Conservation (phyloP, 768 basidiomycete genomes). For the Lactifluus hygrophoroides region DNA sequence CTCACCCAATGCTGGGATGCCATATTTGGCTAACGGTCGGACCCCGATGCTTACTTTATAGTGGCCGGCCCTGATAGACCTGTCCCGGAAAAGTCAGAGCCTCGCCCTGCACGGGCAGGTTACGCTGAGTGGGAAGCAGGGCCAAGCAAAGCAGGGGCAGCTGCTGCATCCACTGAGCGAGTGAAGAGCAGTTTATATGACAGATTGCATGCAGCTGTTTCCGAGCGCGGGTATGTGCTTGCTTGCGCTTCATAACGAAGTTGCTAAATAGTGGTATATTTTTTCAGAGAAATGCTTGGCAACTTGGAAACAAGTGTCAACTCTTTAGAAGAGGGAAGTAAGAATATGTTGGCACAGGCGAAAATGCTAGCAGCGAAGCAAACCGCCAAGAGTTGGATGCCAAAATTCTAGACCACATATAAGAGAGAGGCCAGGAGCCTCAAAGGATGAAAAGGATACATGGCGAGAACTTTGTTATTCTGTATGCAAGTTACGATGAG, state of each 20-base stretch:
- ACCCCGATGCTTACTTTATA: constrained; percentile 26
- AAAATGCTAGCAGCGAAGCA: constrained; percentile 57
- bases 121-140: constrained; percentile 12
- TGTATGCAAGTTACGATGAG: background rate
- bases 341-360: constrained; percentile 58
- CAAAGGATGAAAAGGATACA: constrained; percentile 1
- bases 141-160: constrained; percentile 12
- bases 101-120: constrained; percentile 2
- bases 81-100: constrained; percentile 30
- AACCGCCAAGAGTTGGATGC: constrained; percentile 58
- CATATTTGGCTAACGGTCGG: background rate
- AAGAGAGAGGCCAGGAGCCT: background rate
- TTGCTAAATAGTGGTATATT: background rate
- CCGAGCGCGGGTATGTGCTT: constrained; percentile 50
- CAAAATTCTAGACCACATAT: constrained; percentile 31
- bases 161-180: constrained; percentile 20
- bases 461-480: background rate
- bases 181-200: constrained; percentile 26
- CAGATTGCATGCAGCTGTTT: constrained; percentile 38
- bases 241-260: background rate
- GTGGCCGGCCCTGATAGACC: constrained; percentile 64
- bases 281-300: constrained; percentile 51
- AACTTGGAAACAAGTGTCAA: constrained; percentile 56
- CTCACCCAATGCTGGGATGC: background rate
- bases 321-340: constrained; percentile 57